These are phyloP conservation scores for Naganishia onofrii DNA, from an alignment of 768 basidiomycete species.

Conservation along the genomic window DNA sequence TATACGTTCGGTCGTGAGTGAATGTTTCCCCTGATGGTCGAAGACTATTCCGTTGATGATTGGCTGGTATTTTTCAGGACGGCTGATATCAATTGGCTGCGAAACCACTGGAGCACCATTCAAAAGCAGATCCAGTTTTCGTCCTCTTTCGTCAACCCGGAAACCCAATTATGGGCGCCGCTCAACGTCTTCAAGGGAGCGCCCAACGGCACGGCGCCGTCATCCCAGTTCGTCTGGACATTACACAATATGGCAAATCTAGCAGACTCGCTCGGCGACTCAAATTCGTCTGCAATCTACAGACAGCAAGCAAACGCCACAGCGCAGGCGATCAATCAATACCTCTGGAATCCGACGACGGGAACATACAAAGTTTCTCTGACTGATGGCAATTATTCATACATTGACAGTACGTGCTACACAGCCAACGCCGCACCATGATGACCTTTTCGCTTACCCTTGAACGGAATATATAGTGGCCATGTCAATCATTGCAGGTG, in stretches of 20 bases:
- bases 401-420: constrained; percentile 10
- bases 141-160: not conserved
- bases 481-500: constrained; percentile 14
- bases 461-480: not conserved
- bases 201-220: not conserved
- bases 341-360: not conserved
- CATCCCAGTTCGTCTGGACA: not conserved
- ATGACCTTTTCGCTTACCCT: too few relatives aligned
- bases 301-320: not conserved
- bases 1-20: not conserved
- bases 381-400: constrained; percentile 14
- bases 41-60: too few relatives aligned
- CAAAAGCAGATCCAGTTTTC: not conserved
- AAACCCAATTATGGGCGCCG: not conserved
- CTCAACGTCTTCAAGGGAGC: constrained; percentile 4
- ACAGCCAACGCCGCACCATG: too few relatives aligned
- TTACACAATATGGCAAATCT: not conserved
- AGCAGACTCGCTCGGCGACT: not conserved
- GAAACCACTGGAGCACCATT: not conserved
- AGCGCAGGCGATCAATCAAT: not conserved
- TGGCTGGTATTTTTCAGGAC: too few relatives aligned
- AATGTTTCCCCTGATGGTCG: not conserved
- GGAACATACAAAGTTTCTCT: not conserved
- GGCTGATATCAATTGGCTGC: not conserved
- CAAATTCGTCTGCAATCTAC: not conserved